Conservation (phyloP, 208 protist genomes). For the Leishmania aethiopica region DNA sequence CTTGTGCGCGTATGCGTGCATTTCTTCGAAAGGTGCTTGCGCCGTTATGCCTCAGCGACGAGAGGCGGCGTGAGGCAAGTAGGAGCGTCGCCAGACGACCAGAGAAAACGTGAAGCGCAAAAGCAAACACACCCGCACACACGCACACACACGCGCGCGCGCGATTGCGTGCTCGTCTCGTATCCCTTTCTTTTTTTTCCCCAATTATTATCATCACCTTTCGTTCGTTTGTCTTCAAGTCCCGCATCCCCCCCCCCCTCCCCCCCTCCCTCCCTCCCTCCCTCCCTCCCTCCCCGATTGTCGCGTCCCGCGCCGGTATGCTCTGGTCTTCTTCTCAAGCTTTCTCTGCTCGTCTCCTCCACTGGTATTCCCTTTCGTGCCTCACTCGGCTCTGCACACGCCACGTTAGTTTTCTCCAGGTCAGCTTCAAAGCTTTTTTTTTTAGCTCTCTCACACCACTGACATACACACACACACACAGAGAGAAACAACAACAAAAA, state of each 20-base stretch:
- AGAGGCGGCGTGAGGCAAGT: neutral
- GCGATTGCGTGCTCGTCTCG: neutral
- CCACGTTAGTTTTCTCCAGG: neutral
- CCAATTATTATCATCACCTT: neutral
- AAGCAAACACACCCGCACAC: neutral
- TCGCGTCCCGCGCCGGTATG: neutral
- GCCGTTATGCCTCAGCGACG: neutral
- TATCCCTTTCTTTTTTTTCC: neutral
- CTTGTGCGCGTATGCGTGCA: neutral
- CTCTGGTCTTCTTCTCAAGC: neutral
- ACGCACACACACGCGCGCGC: neutral
- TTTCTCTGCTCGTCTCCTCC: neutral
- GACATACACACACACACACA: neutral
- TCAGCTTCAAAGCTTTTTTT: neutral
- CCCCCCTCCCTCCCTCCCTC: neutral
- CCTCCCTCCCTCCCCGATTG: neutral
- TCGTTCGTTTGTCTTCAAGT: neutral
- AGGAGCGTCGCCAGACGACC: neutral
- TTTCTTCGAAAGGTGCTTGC: neutral
- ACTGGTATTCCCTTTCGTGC: neutral
- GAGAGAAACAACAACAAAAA: neutral
- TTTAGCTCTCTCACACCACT: neutral
- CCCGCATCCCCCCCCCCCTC: too few species aligned
- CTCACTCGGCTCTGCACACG: neutral
- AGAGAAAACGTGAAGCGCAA: neutral